Base-by-base conservation (phyloP, 805 yeast genomes). In the Ogataea henricii region DNA sequence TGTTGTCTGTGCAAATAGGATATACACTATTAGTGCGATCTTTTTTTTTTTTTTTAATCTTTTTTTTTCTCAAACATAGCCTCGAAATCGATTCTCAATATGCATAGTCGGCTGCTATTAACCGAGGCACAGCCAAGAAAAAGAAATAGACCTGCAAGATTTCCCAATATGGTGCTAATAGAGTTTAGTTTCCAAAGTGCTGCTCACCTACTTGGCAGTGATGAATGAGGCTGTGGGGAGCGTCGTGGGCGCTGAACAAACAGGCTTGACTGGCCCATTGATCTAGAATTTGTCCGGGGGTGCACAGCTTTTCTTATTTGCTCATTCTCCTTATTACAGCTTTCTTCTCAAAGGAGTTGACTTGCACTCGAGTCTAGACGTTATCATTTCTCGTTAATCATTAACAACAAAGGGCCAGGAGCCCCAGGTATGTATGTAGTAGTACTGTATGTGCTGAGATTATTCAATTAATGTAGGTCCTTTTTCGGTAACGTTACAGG, bases 301-400 rank as follows among this genome's bases (percentile, higher is more conserved):
- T n/a, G n/a, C n/a, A n/a, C 8, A 6, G 8, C 8, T 22, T 22
- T 8, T 22, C 8, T 22, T 22, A 22, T 22, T 22, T 8, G 16
- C n/a, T 30, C 18, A 30, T 30, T 30, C 34, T 13, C n/a, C n/a
- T n/a, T n/a, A n/a, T n/a, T n/a, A n/a, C n/a, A n/a, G n/a, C n/a
- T n/a, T n/a, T n/a, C n/a, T n/a, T n/a, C n/a, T n/a, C n/a, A n/a
- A n/a, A n/a, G n/a, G n/a, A n/a, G n/a, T n/a, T n/a, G n/a, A n/a
- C n/a, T n/a, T n/a, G n/a, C n/a, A n/a, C n/a, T n/a, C n/a, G 34
- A 30, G 34, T 30, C 34, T 30, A 30, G 34, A 30, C 34, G n/a
- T n/a, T 14, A 30, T 30, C 18, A 13, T 6, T n/a, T 14, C 8
- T n/a, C 8, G 17, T 30, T 17, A 30, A n/a, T n/a, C n/a, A n/a